Conservation (phyloP, 2,329 filamentous ascomycete genomes). For the Didymellaceae sp. region DNA sequence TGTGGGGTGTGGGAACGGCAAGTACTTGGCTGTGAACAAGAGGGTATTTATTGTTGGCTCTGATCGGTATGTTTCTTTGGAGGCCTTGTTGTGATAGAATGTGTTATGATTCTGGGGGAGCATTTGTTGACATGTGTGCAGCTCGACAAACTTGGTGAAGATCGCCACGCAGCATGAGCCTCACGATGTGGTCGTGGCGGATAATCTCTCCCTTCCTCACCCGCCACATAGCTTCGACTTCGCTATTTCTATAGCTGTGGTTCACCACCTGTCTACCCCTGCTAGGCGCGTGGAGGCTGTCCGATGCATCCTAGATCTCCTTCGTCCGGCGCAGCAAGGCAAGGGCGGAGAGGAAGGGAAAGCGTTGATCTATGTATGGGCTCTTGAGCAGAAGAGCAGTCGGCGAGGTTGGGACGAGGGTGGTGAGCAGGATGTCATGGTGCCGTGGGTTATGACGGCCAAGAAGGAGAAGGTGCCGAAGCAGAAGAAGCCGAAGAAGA, state of each 20-base stretch:
- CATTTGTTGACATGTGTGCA: constrained; percentile 31
- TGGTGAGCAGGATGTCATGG: constrained; percentile 87
- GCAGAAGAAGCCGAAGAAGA: constrained; percentile 21
- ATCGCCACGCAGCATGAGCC: constrained; percentile 63
- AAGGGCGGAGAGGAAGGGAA: constrained; percentile 56
- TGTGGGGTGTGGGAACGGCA: constrained; percentile 95
- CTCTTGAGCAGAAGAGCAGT: constrained; percentile 86
- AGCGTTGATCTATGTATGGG: constrained; percentile 91
- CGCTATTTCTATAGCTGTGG: constrained; percentile 89
- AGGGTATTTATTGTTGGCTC: constrained; percentile 81
- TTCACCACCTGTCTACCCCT: constrained; percentile 88
- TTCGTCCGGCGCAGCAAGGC: constrained; percentile 49
- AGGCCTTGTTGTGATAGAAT: no score
- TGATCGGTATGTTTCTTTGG: constrained; percentile 69
- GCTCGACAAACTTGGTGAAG: constrained; percentile 63
- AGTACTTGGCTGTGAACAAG: constrained; percentile 84
- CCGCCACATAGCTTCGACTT: constrained; percentile 74
- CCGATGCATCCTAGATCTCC: constrained; percentile 70
- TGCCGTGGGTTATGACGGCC: constrained; percentile 82
- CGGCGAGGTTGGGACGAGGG: constrained; percentile 87
- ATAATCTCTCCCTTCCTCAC: constrained; percentile 84
- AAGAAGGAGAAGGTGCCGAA: constrained; percentile 45
- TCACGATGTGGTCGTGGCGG: constrained; percentile 77
- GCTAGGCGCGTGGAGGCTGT: constrained; percentile 76
- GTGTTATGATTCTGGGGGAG: neutral